Evolutionary conservation across 2,329 filamentous ascomycete species (phyloP), one percentile per base, ranked within the genome.

Genomic region (Colletotrichum caudatum): DNA sequence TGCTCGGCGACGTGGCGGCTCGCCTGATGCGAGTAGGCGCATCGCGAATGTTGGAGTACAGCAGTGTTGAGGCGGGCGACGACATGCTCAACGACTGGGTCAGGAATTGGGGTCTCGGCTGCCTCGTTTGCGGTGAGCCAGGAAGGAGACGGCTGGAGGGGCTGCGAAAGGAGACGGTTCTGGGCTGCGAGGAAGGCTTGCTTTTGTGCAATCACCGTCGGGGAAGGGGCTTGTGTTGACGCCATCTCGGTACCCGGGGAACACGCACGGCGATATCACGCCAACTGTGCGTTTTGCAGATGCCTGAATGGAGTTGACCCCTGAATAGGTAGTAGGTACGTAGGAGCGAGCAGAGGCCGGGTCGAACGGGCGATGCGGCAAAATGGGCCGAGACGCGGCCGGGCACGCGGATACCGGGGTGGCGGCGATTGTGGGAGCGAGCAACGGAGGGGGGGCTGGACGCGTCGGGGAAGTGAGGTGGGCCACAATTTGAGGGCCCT

Each of bases 1-100:
- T 94, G 92, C 82, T 93, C 91, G 2, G 92, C 91, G 23, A 94
- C 87, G 76, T 93, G 90, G 46, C 91, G 87, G 63, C 87, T 89
- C n/a, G 91, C 90, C 75, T 92, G 90, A 0, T 90, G 87, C 20
- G 90, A 87, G 78, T 93, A 93, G 6, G 90, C 89, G 66, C 90
- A 86, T 46, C 88, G 88, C 39, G 86, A 86, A 78, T 94, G 92
- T 75, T 91, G 89, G 74, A 88, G 86, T 18, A 93, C 81, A 20
- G 85, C 81, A 71, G 90, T 87, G 77, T 93, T 92, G 16, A 93
- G 82, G 51, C 85, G 85, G 74, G 83, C 82, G 5, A 91, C 78
- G 16, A 85, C 88, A 72, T 91, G 88, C 74, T 90, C 87, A 66
- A 91, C 81, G 26, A 83, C 80, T 69, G 84, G 85, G 29, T 85